Evolutionary conservation across 2,329 filamentous ascomycete species (phyloP), one percentile per base, ranked within the genome.

Genomic region (Colletotrichum spinosum): DNA sequence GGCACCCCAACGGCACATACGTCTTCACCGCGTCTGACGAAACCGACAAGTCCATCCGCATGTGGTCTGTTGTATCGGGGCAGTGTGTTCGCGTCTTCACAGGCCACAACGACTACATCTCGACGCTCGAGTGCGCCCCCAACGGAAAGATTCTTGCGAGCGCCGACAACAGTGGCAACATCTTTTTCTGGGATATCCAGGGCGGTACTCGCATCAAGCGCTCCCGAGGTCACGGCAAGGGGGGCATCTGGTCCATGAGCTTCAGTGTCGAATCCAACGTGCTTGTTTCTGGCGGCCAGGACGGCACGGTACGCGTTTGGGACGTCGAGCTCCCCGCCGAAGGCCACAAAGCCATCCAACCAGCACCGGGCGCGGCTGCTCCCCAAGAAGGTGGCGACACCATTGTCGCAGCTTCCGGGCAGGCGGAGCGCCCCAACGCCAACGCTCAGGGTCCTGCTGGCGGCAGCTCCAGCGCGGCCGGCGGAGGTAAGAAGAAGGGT

Each of bases 41-140:
- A 73, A 87, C 84, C 7, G 88, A 99, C 78, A 95, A 95, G 77
- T 96, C 94, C 0, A 92, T 98, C 39, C 90, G 96, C 37, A 98
- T 99, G 95, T 99, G 96, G 96, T 90, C 94, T 9, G 88, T 97
- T n/a, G 86, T 89, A 10, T 95, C 91, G 8, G 96, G 96, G 35
- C 90, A 90, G 67, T 93, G 94, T 41, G 92, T 97, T 6, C 91
- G 96, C 34, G 88, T 98, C 72, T 97, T 98, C 75, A 94, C 92
- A 0, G 96, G 96, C 1, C 96, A 99, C 74, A 91, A 89, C 0
- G 93, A 96, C 54, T 93, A 93, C 73, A 90, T 98, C 74, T 97
- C 91, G 12, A 88, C 93, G 0, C 81, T 98, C 34, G 88, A 95
- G 69, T 97, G 94, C 73, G 91, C 93, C 25, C 93, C 93, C 1